Evolutionary conservation across 2,329 filamentous ascomycete genomes (phyloP), one percentile per base, ranked within the genome.

Genomic region (Verticillium tricorpus): DNA sequence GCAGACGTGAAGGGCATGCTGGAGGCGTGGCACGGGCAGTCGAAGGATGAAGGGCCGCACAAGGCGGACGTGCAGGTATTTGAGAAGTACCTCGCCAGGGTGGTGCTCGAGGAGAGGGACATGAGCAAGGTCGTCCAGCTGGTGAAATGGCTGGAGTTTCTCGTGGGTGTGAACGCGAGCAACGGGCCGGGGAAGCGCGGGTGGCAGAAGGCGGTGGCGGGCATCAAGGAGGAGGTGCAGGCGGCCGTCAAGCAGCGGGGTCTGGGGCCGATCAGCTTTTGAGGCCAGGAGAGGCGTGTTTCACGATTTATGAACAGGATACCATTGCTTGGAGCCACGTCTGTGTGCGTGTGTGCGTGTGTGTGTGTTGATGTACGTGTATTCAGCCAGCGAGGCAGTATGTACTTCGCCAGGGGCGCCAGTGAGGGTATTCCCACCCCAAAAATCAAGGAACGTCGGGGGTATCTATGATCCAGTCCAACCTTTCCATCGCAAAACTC

Each of bases 31-130:
- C 84, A 92, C 66, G 72, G 77, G 2, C 87, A 89, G 63, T 96
- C 94, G 64, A 78, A 74, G 39, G 80, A 80, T 5, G 89, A 93
- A 3, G 92, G 91, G 0, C 95, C 95, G 1, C 93, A 95, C 73
- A 76, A 77, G 0, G 87, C 90, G 62, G 95, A 99, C 74, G 88
- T 94, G 0, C 82, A 82, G 50, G 87, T 93, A 40, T 80, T 98
- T 63, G 85, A 83, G 60, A 84, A 80, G 69, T 98, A 96, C 73
- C 74, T 98, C 34, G 79, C 73, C 5, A 83, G 83, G 31, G 91
- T 98, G 0, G 82, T 97, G 0, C 64, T 77, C 1, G 88, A 94
- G 62, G 95, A 98, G 74, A 80, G 83, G 62, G 89, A 97, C 71
- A 81, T 95, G 76, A 83, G 83, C 5, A 97, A 96, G 74, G 91